phyloP scores from a whole-genome alignment of 2,329 filamentous ascomycete genomes.

The Xylariaceae sp. region DNA sequence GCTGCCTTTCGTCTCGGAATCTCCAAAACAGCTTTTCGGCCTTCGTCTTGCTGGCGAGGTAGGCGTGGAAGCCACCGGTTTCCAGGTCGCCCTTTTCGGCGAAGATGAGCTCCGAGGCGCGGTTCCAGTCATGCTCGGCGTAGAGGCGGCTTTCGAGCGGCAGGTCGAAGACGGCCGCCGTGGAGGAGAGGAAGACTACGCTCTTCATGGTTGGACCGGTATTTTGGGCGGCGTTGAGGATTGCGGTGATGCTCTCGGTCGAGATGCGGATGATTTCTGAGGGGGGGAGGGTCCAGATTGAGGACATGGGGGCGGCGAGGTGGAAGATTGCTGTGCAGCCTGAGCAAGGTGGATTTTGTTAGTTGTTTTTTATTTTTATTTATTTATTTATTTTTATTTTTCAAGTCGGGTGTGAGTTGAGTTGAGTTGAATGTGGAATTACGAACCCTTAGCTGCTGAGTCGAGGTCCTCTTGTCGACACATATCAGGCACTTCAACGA shows the following conservation, averaged over 20 bases:
- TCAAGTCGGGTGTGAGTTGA: too few relatives aligned
- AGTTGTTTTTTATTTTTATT: not conserved
- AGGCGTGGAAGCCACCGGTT: slow-evolving; percentile 22
- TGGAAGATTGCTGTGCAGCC: slow-evolving; percentile 28
- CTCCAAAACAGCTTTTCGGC: slow-evolving; percentile 27
- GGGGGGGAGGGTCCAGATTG: slow-evolving; percentile 21
- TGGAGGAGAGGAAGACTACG: slow-evolving; percentile 26
- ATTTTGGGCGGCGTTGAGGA: slow-evolving; percentile 24
- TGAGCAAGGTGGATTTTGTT: slow-evolving; percentile 1
- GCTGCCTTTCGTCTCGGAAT: slow-evolving; percentile 23
- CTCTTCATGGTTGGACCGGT: slow-evolving; percentile 20
- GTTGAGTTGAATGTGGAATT: not conserved
- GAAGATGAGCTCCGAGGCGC: slow-evolving; percentile 19
- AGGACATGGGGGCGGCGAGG: slow-evolving; percentile 24
- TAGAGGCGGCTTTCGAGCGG: slow-evolving; percentile 20
- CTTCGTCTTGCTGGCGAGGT: slow-evolving; percentile 27
- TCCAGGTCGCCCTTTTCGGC: slow-evolving; percentile 14
- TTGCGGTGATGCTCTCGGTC: slow-evolving; percentile 18
- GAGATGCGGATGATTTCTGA: slow-evolving; percentile 24
- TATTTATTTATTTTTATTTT: too few relatives aligned
- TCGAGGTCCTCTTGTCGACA: slow-evolving; percentile 22
- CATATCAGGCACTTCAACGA: slow-evolving; percentile 26
- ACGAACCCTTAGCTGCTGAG: slow-evolving; percentile 23
- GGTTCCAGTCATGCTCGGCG: slow-evolving; percentile 28
- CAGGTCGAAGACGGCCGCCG: slow-evolving; percentile 23